Percentiles rank a stretch among this genome's conserved stretches.
phyloP scores from a whole-genome alignment of 2,329 filamentous ascomycete species.

The Leptographium wingfieldii region DNA sequence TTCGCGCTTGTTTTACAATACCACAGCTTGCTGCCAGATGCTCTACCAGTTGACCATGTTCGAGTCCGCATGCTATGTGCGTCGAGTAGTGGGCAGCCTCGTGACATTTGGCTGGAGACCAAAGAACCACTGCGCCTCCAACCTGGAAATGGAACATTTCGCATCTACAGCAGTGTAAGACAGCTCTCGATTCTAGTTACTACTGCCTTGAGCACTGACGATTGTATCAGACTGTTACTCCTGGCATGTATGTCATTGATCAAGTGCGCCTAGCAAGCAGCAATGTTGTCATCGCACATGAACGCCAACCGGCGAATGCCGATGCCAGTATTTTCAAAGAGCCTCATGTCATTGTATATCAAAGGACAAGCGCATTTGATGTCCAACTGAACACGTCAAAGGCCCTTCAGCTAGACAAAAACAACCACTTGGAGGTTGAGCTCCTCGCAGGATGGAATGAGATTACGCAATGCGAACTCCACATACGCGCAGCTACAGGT shows the following conservation, averaged over 20 bases:
- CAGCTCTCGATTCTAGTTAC: constrained; percentile 12
- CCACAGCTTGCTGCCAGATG: constrained; percentile 58
- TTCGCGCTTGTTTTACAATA: constrained; percentile 59
- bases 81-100: constrained; percentile 31
- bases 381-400: constrained; percentile 54
- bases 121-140: constrained; percentile 31
- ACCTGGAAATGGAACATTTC: constrained; percentile 37
- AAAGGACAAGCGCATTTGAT: constrained; percentile 55
- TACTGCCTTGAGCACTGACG: not conserved
- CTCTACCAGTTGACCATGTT: constrained; percentile 52
- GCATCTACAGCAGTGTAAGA: constrained; percentile 32
- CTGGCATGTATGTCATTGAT: constrained; percentile 65
- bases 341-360: constrained; percentile 60
- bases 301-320: constrained; percentile 21
- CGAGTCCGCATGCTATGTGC: constrained; percentile 50
- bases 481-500: constrained; percentile 51
- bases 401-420: constrained; percentile 66
- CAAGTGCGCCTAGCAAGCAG: constrained; percentile 52
- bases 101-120: constrained; percentile 37
- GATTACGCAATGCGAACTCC: constrained; percentile 44
- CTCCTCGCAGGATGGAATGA: constrained; percentile 65
- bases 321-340: constrained; percentile 39
- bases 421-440: constrained; percentile 63
- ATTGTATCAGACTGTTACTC: constrained; percentile 41
- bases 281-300: constrained; percentile 54